These are phyloP conservation scores for Suhomyces bolitotheri DNA, from an alignment of 1,139 yeast species.

Conservation along the genomic window DNA sequence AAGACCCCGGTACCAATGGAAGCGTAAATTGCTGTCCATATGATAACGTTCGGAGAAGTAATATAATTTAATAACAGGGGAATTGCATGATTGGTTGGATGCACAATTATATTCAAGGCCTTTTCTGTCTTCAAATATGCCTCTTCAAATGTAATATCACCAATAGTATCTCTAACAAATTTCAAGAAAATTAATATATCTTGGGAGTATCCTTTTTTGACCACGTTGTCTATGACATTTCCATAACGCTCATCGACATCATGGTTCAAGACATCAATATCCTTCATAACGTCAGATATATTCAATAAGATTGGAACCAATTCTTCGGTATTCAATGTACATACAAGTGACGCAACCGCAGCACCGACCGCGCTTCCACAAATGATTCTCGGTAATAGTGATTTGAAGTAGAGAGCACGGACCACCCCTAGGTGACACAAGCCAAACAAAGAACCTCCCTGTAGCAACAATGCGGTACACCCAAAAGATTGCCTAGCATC, in stretches of 20 bases:
- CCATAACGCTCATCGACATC: constrained; percentile 68
- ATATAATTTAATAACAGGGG: constrained; percentile 84
- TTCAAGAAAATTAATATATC: constrained; percentile 78
- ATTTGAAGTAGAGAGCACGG: constrained; percentile 70
- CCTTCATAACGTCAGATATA: constrained; percentile 54
- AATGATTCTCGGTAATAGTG: constrained; percentile 77
- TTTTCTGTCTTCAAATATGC: constrained; percentile 85
- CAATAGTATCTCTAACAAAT: constrained; percentile 75
- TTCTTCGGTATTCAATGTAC: constrained; percentile 63
- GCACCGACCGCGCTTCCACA: constrained; percentile 97
- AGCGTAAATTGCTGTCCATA: constrained; percentile 81
- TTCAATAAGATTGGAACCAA: constrained; percentile 48
- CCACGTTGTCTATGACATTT: constrained; percentile 64
- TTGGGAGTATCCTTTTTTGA: constrained; percentile 77
- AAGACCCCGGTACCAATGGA: constrained; percentile 71
- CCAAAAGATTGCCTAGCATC: constrained; percentile 91
- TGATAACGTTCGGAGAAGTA: constrained; percentile 91
- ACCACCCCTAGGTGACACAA: constrained; percentile 92
- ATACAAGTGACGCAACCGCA: constrained; percentile 81
- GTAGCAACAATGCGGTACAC: constrained; percentile 82
- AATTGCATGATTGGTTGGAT: constrained; percentile 70
- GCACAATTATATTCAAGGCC: constrained; percentile 83
- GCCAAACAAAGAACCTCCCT: constrained; percentile 94
- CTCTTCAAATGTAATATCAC: constrained; percentile 88
- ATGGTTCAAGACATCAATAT: constrained; percentile 45